Base-by-base conservation (phyloP, 2,329 filamentous ascomycete genomes). In the Zarea fungicola region DNA sequence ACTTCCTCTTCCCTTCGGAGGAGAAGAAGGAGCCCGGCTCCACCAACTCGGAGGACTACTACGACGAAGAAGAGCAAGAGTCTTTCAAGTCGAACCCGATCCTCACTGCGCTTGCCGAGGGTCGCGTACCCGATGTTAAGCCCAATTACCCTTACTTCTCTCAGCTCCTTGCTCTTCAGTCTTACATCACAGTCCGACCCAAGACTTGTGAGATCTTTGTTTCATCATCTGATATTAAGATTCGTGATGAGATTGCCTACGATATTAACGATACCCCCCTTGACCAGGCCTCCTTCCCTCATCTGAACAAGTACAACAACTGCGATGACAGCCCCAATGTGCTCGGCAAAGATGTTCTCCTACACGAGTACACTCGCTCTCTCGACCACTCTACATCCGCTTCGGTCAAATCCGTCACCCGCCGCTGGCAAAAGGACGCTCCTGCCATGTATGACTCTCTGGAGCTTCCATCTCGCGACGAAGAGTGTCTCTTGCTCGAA, bases 21-120 rank as follows among this genome's bases (percentile, higher is more conserved):
- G 71, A 76, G 44, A 77, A 79, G 62, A 78, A 75, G 58, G 75
- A 81, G 52, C 71, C 71, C 21, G 74, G 77, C 36, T 83, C 79
- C 1, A 81, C 83, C 64, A 84, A 84, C 65, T 77, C 79, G 53
- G 80, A 85, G 21, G 67, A 70, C 53, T 68, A 66, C 56, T 70
- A 68, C 50, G 67, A 70, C 32, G 67, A 70, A 22, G 67, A 70
- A 43, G 67, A 69, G 54, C 67, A 69, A 49, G 67, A 70, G 59
- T 83, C 79, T 7, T 81, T 84, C 70, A 84, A 84, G 65, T 76
- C 79, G 50, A 81, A 85, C 62, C 73, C 79, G 4, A 78, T 83
- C n/a, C 67, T 85, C 52, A 76, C 74, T 49, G 81, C 81, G 8
- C 71, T 85, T 28, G 75, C 80, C 8, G 74, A 83, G 56, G 73